A percentile compares a stretch with the other conserved stretches of the same genome.
phyloP scores from a whole-genome alignment of 2,329 filamentous ascomycete genomes.

The Nothophoma quercina region DNA sequence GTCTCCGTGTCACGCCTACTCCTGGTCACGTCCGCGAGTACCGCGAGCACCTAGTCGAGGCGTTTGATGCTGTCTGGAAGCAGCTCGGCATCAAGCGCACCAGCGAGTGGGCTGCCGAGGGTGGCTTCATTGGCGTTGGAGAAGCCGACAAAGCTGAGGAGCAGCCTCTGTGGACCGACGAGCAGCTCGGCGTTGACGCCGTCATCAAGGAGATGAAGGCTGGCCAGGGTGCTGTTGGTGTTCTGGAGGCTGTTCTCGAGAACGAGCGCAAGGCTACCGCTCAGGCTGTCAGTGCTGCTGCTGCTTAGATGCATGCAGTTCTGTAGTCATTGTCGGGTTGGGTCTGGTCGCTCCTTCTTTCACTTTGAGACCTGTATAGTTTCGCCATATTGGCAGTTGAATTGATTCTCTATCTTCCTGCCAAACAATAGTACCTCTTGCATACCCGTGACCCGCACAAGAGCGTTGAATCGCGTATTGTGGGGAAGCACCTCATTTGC shows the following conservation, averaged over 20 bases:
- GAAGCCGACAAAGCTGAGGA: constrained; percentile 67
- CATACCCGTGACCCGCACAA: too few relatives aligned
- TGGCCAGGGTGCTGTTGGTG: constrained; percentile 52
- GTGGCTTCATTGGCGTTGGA: constrained; percentile 94
- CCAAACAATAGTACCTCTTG: background rate
- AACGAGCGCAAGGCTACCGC: constrained; percentile 54
- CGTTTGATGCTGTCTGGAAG: constrained; percentile 87
- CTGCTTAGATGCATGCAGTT: constrained; percentile 35
- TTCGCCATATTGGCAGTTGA: constrained; percentile 9
- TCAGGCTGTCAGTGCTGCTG: constrained; percentile 54
- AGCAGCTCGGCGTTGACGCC: constrained; percentile 78
- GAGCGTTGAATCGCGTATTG: too few relatives aligned
- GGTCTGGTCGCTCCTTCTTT: constrained; percentile 43
- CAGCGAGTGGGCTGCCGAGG: constrained; percentile 87
- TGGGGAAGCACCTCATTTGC: too few relatives aligned
- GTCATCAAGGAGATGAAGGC: constrained; percentile 61
- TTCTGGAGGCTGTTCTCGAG: constrained; percentile 59
- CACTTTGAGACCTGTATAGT: constrained; percentile 35
- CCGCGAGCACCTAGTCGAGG: constrained; percentile 83
- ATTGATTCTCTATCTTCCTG: constrained; percentile 13
- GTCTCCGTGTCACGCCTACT: constrained; percentile 93
- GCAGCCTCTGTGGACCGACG: constrained; percentile 88
- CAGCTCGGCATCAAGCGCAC: constrained; percentile 91
- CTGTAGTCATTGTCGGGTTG: background rate
- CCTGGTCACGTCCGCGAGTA: constrained; percentile 87